A percentile compares a stretch with the other conserved stretches of the same genome.
Conservation (phyloP, 129 eudicot genomes). For the Centella asiatica region DNA sequence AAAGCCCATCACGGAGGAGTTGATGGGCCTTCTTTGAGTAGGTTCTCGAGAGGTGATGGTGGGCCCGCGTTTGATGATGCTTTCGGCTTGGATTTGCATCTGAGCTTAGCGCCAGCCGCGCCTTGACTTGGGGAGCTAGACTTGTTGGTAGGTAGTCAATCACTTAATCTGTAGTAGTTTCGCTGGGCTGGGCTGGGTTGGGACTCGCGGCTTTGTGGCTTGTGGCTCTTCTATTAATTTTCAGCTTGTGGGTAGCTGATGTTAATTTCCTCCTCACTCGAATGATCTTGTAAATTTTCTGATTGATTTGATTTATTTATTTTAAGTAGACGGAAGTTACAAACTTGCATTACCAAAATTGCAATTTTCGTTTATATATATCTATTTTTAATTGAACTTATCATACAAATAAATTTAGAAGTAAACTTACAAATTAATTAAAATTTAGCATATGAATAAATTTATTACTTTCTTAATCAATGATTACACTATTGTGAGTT, state of each 20-base stretch:
- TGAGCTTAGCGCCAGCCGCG: slow-evolving; percentile 60
- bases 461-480: no score
- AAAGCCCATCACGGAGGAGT: slow-evolving; percentile 35
- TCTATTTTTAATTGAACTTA: no score
- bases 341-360: no score
- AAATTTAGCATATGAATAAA: no score
- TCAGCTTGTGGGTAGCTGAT: slow-evolving; percentile 4
- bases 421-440: no score
- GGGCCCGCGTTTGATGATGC: slow-evolving; percentile 70
- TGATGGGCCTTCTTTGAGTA: slow-evolving; percentile 63
- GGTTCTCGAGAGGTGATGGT: slow-evolving; percentile 50
- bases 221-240: background rate
- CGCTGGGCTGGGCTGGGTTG: no score
- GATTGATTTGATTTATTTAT: background rate
- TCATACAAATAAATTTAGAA: no score
- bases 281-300: background rate
- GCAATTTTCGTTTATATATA: no score
- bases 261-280: background rate
- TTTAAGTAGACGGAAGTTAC: background rate
- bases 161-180: no score
- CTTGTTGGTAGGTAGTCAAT: slow-evolving; percentile 9
- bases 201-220: background rate
- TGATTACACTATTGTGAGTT: no score
- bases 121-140: slow-evolving; percentile 28
- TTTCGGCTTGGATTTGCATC: slow-evolving; percentile 76